Conservation (phyloP, 2,329 filamentous ascomycete genomes). For the Penicillium sp. region DNA sequence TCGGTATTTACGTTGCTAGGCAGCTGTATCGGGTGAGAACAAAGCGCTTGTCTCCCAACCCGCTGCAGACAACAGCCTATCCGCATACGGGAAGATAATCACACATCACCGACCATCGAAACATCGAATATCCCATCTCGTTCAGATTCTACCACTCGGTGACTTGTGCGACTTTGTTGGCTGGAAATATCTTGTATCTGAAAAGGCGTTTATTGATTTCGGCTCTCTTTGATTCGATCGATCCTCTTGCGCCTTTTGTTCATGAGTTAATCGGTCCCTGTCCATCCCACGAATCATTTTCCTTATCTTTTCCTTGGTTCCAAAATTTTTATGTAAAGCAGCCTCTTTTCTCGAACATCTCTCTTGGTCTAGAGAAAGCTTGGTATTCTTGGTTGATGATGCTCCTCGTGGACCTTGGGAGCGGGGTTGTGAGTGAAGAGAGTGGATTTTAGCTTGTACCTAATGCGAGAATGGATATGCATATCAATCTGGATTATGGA, state of each 20-base stretch:
- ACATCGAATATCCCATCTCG: background rate
- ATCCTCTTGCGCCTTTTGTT: conserved; percentile 1
- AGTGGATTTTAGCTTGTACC: conserved; percentile 33
- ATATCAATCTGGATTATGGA: conserved; percentile 12
- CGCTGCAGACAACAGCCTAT: background rate
- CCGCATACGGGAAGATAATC: background rate
- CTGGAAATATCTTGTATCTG: conserved; percentile 11
- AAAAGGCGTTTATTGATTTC: conserved; percentile 32
- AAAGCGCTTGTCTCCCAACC: conserved; percentile 8
- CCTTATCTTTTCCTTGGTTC: conserved; percentile 15
- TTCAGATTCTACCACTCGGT: conserved; percentile 9
- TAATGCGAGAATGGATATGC: conserved; percentile 41
- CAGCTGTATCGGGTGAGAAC: background rate
- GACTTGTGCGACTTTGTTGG: background rate
- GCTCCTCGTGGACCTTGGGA: conserved; percentile 5
- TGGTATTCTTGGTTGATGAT: conserved; percentile 13
- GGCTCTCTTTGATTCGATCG: conserved; percentile 24
- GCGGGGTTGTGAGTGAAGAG: conserved; percentile 23
- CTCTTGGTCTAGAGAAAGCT: conserved; percentile 8
- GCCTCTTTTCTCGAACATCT: conserved; percentile 8
- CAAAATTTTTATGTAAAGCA: conserved; percentile 3
- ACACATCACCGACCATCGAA: background rate
- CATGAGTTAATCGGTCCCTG: conserved; percentile 25
- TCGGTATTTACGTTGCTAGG: background rate
- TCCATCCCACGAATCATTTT: conserved; percentile 23